Conservation (phyloP, 768 basidiomycete species). For the Psilocybe tampanensis region DNA sequence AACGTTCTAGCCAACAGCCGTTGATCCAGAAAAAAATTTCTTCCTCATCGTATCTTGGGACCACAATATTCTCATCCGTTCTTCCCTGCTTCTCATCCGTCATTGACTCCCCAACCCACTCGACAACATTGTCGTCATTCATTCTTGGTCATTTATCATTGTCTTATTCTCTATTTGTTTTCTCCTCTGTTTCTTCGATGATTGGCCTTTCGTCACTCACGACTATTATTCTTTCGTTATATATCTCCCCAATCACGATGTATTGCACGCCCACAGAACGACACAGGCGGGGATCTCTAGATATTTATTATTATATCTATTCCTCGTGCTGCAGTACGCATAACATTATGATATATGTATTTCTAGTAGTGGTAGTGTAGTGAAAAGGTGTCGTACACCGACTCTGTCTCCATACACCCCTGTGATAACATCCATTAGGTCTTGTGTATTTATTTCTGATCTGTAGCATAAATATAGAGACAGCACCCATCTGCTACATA, state of each 20-base stretch:
- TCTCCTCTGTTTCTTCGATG: conserved; percentile 9
- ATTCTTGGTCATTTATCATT: conserved; percentile 1
- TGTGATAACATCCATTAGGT: conserved; percentile 3
- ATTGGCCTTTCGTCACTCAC: conserved; percentile 13
- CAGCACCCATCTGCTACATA: background rate
- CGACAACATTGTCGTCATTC: background rate
- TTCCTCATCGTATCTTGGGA: background rate
- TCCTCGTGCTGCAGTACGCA: conserved; percentile 10
- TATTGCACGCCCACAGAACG: conserved; percentile 9
- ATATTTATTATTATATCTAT: conserved; percentile 13
- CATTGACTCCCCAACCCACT: too few relatives aligned
- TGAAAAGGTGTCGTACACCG: background rate
- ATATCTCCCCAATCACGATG: conserved; percentile 11
- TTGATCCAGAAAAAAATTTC: background rate
- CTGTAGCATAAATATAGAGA: background rate
- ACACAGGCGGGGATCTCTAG: conserved; percentile 6
- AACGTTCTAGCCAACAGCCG: background rate
- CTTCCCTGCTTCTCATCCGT: background rate
- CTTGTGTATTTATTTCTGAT: background rate
- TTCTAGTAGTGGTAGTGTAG: conserved; percentile 2
- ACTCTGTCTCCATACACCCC: background rate
- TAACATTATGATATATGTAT: conserved; percentile 17
- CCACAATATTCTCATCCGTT: background rate
- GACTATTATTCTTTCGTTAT: conserved; percentile 12
- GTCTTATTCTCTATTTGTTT: conserved; percentile 3